Conservation (phyloP, 2,329 filamentous ascomycete species). For the Incumbomyces lentus region DNA sequence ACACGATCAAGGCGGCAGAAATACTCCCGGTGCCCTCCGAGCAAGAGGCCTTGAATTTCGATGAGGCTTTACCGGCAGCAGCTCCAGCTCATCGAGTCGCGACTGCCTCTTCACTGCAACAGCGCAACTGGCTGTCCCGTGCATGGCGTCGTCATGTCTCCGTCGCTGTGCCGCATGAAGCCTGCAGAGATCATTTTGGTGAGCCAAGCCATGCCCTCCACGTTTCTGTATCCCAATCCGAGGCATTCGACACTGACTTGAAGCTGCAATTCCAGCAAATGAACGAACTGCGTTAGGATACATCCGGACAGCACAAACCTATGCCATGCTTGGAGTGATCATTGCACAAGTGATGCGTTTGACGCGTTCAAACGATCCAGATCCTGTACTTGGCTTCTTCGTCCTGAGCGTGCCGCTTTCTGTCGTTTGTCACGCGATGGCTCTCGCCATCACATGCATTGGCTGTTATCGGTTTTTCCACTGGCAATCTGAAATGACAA, state of each 20-base stretch:
- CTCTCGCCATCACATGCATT: constrained; percentile 36
- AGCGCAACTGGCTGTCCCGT: constrained; percentile 3
- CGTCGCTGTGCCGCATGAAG: constrained; percentile 13
- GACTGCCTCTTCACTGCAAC: constrained; percentile 5
- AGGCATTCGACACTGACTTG: background rate
- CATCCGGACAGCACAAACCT: constrained; percentile 17
- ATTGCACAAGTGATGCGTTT: constrained; percentile 17
- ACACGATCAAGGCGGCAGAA: constrained; percentile 4
- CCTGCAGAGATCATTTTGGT: constrained; percentile 19
- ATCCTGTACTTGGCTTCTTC: constrained; percentile 17
- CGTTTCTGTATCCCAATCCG: background rate
- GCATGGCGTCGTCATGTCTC: constrained; percentile 16
- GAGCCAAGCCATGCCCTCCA: background rate
- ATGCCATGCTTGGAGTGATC: constrained; percentile 16
- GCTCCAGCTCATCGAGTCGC: background rate
- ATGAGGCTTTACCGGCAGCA: background rate
- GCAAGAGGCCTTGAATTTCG: constrained; percentile 16
- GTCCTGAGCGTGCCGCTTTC: constrained; percentile 23
- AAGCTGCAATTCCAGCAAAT: constrained; percentile 11
- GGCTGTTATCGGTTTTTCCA: constrained; percentile 46
- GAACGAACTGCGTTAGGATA: constrained; percentile 18
- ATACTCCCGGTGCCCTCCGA: constrained; percentile 11
- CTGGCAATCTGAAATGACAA: constrained; percentile 42
- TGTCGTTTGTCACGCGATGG: constrained; percentile 37
- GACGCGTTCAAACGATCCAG: constrained; percentile 9